These are phyloP conservation scores for Nectriaceae sp. DNA, from an alignment of 2,329 filamentous ascomycete species.

Conservation along the genomic window DNA sequence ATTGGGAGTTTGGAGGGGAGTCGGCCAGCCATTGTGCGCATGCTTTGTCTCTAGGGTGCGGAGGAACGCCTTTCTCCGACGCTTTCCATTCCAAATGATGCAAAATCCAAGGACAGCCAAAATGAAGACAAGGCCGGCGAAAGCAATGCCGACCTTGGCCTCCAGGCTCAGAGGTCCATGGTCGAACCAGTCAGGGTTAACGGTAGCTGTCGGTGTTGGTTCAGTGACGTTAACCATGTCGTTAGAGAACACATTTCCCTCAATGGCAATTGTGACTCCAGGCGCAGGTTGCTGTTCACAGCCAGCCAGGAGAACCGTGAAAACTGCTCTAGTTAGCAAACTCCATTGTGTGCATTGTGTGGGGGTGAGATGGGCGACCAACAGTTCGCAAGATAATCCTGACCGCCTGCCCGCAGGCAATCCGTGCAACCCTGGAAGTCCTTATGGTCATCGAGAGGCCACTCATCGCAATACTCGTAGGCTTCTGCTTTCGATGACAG, in stretches of 20 bases:
- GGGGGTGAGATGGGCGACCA: constrained; percentile 19
- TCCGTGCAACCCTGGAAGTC: constrained; percentile 44
- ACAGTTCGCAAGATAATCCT: constrained; percentile 57
- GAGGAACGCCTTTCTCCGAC: constrained; percentile 54
- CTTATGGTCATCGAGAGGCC: constrained; percentile 41
- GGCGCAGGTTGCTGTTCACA: constrained; percentile 53
- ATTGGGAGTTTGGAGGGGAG: constrained; percentile 27
- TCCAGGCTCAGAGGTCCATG: constrained; percentile 52
- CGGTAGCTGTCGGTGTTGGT: constrained; percentile 43
- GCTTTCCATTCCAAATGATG: constrained; percentile 59
- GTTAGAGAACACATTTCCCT: constrained; percentile 55
- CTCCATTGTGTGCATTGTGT: neutral
- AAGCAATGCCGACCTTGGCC: constrained; percentile 59
- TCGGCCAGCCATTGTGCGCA: constrained; percentile 42
- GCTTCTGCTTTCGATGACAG: constrained; percentile 45
- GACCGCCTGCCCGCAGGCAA: constrained; percentile 45
- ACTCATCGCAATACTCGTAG: constrained; percentile 57
- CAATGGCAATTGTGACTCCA: constrained; percentile 50
- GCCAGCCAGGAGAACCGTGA: constrained; percentile 55
- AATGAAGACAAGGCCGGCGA: constrained; percentile 51
- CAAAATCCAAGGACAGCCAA: constrained; percentile 51
- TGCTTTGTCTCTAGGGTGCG: constrained; percentile 47
- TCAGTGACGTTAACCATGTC: constrained; percentile 50
- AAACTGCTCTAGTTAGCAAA: constrained; percentile 37
- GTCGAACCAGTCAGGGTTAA: constrained; percentile 43